Evolutionary conservation across 2,329 filamentous ascomycete genomes (phyloP).

Genomic region (Rhynchosporium agropyri): DNA sequence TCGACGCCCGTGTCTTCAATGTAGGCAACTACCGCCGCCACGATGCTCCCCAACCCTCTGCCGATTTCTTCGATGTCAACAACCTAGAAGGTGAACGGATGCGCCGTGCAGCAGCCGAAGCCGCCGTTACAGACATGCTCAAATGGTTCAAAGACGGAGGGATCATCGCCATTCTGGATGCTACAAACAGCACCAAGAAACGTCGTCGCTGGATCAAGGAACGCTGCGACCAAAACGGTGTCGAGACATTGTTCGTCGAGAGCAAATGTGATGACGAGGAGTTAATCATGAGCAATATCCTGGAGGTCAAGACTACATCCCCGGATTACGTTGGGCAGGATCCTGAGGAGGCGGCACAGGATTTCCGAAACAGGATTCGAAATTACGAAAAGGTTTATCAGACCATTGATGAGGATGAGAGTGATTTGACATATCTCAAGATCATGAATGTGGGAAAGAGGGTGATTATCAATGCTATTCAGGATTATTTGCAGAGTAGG

Average conservation of each 20-base stretch:
- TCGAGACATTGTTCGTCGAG: slow-evolving; percentile 95
- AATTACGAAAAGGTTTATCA: slow-evolving; percentile 98
- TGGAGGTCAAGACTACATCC: slow-evolving; percentile 94
- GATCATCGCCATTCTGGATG: slow-evolving; percentile 90
- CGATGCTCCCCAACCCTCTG: slow-evolving; percentile 85
- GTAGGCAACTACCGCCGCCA: slow-evolving; percentile 93
- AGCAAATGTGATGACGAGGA: slow-evolving; percentile 96
- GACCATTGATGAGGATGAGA: slow-evolving; percentile 88
- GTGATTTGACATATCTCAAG: slow-evolving; percentile 90
- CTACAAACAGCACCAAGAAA: slow-evolving; percentile 92
- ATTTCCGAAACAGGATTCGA: slow-evolving; percentile 91
- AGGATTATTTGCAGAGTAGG: slow-evolving; percentile 93
- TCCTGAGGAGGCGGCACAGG: slow-evolving; percentile 83
- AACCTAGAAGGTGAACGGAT: slow-evolving; percentile 90
- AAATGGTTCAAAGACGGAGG: slow-evolving; percentile 84
- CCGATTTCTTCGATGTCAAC: slow-evolving; percentile 91
- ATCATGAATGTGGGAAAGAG: slow-evolving; percentile 95
- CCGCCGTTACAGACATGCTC: slow-evolving; percentile 90
- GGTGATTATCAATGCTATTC: slow-evolving; percentile 97
- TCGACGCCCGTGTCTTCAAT: slow-evolving; percentile 93
- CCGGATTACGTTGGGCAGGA: slow-evolving; percentile 95
- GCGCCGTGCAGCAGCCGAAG: slow-evolving; percentile 85
- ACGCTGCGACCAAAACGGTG: slow-evolving; percentile 70
- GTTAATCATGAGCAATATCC: slow-evolving; percentile 96
- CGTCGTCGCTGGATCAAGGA: slow-evolving; percentile 91